These are phyloP conservation scores for Staphylotrichum longicolle DNA, from an alignment of 495 filamentous ascomycete genomes.

Conservation along the genomic window DNA sequence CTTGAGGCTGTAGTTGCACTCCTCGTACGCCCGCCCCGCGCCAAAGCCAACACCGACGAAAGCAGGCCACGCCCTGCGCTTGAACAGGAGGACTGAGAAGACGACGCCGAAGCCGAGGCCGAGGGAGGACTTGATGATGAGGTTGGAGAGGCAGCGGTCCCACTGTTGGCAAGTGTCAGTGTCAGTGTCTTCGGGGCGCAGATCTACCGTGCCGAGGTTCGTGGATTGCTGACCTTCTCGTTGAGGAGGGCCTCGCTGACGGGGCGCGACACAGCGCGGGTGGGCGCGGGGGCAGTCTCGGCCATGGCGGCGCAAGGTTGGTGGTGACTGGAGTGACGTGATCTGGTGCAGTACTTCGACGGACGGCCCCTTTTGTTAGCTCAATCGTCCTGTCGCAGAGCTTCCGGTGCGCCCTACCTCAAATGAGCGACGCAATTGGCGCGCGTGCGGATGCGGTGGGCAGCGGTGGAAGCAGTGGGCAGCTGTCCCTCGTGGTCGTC, in stretches of 20 bases:
- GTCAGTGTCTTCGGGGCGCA: neutral
- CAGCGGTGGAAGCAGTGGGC: conserved; percentile 5
- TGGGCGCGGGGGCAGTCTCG: conserved; percentile 39
- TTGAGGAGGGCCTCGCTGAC: conserved; percentile 92
- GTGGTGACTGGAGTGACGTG: conserved; percentile 7
- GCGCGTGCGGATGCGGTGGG: neutral
- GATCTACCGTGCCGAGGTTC: neutral
- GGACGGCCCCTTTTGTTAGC: neutral
- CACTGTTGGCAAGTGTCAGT: conserved; percentile 58
- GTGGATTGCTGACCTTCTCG: conserved; percentile 70
- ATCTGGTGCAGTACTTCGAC: no score
- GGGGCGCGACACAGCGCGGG: conserved; percentile 57
- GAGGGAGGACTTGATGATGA: conserved; percentile 90
- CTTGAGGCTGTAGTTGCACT: conserved; percentile 70
- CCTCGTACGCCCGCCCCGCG: conserved; percentile 93
- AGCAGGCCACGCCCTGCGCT: conserved; percentile 93
- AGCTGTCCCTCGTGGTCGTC: conserved; percentile 13
- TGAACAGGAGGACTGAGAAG: conserved; percentile 97
- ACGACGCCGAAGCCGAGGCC: conserved; percentile 95
- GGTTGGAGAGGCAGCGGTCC: conserved; percentile 95
- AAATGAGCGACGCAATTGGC: conserved; percentile 17
- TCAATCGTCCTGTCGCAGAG: neutral
- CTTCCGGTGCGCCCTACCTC: neutral
- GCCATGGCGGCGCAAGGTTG: conserved; percentile 37
- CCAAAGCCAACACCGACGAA: conserved; percentile 91